Percentiles rank a stretch among this genome's conserved stretches.
phyloP scores from a whole-genome alignment of 2,329 filamentous ascomycete genomes.

The Cadophora gregata region DNA sequence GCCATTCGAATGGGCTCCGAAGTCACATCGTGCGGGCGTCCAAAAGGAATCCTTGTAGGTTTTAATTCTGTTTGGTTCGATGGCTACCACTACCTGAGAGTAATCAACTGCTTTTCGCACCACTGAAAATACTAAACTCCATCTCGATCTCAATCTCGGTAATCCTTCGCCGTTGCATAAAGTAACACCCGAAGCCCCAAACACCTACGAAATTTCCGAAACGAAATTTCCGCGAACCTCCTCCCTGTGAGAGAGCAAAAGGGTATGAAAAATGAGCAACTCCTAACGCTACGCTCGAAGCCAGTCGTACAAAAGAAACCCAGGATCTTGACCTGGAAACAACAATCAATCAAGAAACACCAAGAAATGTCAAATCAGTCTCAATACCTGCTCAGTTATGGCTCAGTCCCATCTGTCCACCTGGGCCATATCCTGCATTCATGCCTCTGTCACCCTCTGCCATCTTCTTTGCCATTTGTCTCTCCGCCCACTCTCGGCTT shows the following conservation, averaged over 20 bases:
- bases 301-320: constrained; percentile 6
- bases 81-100: not conserved
- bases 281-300: constrained; percentile 27
- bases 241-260: constrained; percentile 11
- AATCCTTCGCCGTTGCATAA: not conserved
- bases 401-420: constrained; percentile 38
- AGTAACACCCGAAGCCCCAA: not conserved
- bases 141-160: not conserved
- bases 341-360: no score
- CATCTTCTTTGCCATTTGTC: constrained; percentile 48
- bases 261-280: constrained; percentile 25
- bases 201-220: not conserved
- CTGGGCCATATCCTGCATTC: constrained; percentile 37
- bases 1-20: no score
- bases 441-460: constrained; percentile 37
- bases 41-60: not conserved
- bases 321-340: not conserved
- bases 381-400: constrained; percentile 1
- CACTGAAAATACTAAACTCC: not conserved
- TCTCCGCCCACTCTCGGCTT: constrained; percentile 68
- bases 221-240: not conserved
- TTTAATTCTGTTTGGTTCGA: not conserved
- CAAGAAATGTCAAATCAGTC: not conserved
- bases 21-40: not conserved
- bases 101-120: constrained; percentile 3